A percentile compares a stretch with the other conserved stretches of the same genome.
Conservation (phyloP, 2,329 filamentous ascomycete genomes). For the Diaporthe sp. region DNA sequence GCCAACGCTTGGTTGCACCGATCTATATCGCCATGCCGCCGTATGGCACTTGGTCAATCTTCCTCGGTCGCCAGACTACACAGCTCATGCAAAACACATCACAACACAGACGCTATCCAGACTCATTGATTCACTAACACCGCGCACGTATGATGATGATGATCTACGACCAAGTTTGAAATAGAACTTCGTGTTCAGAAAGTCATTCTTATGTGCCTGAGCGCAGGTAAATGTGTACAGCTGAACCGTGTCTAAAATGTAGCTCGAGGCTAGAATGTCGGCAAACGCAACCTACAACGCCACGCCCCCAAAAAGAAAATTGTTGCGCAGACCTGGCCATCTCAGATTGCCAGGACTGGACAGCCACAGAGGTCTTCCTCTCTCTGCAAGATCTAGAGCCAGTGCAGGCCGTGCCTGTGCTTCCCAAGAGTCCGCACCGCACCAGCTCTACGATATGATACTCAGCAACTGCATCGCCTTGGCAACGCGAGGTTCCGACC, state of each 20-base stretch:
- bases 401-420: background rate
- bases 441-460: slow-evolving; percentile 7
- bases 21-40: background rate
- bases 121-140: background rate
- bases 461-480: background rate
- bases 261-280: slow-evolving; percentile 7
- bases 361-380: background rate
- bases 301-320: slow-evolving; percentile 16
- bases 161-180: background rate
- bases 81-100: background rate
- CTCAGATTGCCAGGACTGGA: background rate
- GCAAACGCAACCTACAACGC: slow-evolving; percentile 32
- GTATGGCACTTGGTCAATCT: background rate
- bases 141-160: too few species aligned
- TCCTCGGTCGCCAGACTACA: background rate
- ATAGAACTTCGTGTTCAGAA: background rate
- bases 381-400: slow-evolving; percentile 10
- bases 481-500: background rate
- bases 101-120: background rate
- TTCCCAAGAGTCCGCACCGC: background rate
- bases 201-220: slow-evolving; percentile 23
- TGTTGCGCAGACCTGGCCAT: background rate
- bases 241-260: slow-evolving; percentile 9
- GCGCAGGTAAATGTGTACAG: slow-evolving; percentile 33
- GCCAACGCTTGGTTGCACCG: background rate